Percentiles rank a stretch among this genome's conserved stretches.
Conservation (phyloP, 257 asterid genomes). For the Plantago ovata region DNA sequence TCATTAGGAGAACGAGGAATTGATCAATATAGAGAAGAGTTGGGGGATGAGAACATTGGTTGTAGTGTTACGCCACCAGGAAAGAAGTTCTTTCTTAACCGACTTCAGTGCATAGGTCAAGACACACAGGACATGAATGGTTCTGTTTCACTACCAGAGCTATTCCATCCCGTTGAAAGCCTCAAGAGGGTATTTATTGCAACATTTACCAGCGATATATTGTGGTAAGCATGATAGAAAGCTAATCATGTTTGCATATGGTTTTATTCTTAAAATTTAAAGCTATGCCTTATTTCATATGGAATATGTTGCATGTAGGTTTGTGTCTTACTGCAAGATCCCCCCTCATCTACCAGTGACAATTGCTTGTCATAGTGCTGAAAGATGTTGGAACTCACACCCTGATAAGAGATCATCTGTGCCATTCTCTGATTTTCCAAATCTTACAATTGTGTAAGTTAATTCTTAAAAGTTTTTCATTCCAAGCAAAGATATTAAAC, state of each 20-base stretch:
- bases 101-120: slow-evolving; percentile 45
- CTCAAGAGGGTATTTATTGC: slow-evolving; percentile 68
- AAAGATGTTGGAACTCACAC: slow-evolving; percentile 72
- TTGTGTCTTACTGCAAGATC: slow-evolving; percentile 62
- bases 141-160: slow-evolving; percentile 71
- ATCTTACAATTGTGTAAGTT: slow-evolving; percentile 71
- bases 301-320: slow-evolving; percentile 42
- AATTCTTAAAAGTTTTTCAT: slow-evolving; percentile 7
- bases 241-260: slow-evolving; percentile 8
- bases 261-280: too few relatives aligned
- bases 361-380: slow-evolving; percentile 78
- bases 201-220: slow-evolving; percentile 76
- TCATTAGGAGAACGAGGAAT: slow-evolving; percentile 24
- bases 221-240: slow-evolving; percentile 46
- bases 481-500: slow-evolving; percentile 1
- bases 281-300: too few relatives aligned
- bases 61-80: slow-evolving; percentile 58
- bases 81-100: slow-evolving; percentile 64
- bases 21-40: slow-evolving; percentile 22
- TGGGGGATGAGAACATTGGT: slow-evolving; percentile 27
- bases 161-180: slow-evolving; percentile 65
- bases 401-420: slow-evolving; percentile 56
- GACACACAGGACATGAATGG: slow-evolving; percentile 29
- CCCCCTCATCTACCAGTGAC: slow-evolving; percentile 70
- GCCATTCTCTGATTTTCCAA: slow-evolving; percentile 69